These are phyloP conservation scores for Solanum virginianum DNA, from an alignment of 257 asterid genomes.

Conservation along the genomic window DNA sequence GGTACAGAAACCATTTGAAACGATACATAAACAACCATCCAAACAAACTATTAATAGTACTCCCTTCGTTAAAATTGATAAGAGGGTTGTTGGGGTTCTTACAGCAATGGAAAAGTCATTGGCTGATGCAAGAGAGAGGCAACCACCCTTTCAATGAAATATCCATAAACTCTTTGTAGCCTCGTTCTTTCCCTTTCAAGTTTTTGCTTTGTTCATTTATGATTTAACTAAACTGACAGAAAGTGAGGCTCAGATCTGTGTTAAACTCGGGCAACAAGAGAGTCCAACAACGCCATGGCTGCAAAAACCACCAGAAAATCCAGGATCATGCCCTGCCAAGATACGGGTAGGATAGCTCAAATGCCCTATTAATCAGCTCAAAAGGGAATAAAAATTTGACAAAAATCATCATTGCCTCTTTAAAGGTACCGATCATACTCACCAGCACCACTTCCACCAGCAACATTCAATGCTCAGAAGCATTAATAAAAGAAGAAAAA, in stretches of 20 bases:
- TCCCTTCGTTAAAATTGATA: background rate
- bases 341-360: constrained; percentile 16
- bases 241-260: background rate
- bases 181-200: background rate
- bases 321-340: constrained; percentile 32
- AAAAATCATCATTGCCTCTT: background rate
- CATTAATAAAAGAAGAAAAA: background rate
- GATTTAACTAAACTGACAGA: background rate
- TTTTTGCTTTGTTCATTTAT: background rate
- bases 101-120: background rate
- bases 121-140: constrained; percentile 35
- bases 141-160: constrained; percentile 34
- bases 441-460: background rate
- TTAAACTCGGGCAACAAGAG: background rate
- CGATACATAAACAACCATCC: background rate
- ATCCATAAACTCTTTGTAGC: background rate
- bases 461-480: background rate
- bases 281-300: constrained; percentile 6
- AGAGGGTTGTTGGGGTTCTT: constrained; percentile 9
- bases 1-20: background rate
- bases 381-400: background rate
- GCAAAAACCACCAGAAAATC: constrained; percentile 8
- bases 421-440: background rate
- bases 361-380: background rate
- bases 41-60: background rate